Evolutionary conservation across 139 green algal genomes (phyloP), one percentile per base, ranked within the genome.

Genomic region (Chlamydomonas incerta): DNA sequence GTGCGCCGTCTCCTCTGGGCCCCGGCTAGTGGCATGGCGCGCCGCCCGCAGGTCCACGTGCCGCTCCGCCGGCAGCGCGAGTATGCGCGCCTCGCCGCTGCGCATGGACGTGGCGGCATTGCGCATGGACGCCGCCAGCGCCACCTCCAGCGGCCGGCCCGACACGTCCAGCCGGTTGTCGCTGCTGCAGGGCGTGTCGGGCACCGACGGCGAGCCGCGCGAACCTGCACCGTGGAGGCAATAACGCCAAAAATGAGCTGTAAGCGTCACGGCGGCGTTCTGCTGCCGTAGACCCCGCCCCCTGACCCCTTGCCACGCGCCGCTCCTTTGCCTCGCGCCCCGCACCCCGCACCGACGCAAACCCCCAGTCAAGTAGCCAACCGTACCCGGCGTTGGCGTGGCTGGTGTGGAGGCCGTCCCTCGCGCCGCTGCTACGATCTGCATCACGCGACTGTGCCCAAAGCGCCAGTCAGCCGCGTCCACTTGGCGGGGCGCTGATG

Each of bases 391-490:
- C 41, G 8, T 50, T 8, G 41, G 41, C 5, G 6, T 50, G 41
- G 41, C 8, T 5, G 41, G 41, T 50, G 41, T 50, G 6, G 41
- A 50, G 65, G 15, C 14, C 0, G n/a, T 34, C 17, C 67, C 5
- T 47, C 13, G 10, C 2, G 67, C 15, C 34, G 67, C 67, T 8
- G 67, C 14, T 17, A 74, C 77, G 0, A 46, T 47, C 1, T 63
- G 63, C 62, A 74, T 74, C 6, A 65, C 63, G 1, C 77, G 62
- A 1, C 34, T 46, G 63, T 83, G 65, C 41, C 29, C 52, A 31
- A 41, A 31, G 10, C 79, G 47, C 79, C 79, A 85, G 18, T 85
- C 79, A 6, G 79, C 3, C 4, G 66, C 66, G 66, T 85, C 79
- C 8, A 33, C 11, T 4, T 66, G 66, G 26, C 47, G 33, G 47